Conservation (phyloP, 768 basidiomycete genomes). For the Suillus occidentalis region DNA sequence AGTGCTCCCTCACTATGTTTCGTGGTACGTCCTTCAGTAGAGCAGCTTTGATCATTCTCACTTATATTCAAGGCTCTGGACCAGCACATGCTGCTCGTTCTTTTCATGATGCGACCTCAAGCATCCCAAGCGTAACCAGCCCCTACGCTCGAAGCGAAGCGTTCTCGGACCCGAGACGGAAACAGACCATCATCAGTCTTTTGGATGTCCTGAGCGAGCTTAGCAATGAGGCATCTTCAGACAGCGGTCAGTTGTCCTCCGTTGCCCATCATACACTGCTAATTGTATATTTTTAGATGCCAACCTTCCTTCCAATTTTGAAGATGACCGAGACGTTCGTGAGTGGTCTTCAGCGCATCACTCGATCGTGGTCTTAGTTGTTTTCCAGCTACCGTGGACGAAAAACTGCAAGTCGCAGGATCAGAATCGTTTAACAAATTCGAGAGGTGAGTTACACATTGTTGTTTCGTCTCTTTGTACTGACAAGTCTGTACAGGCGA, state of each 20-base stretch:
- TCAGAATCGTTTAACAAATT: constrained; percentile 50
- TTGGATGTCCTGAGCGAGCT: constrained; percentile 48
- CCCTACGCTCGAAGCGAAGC: constrained; percentile 31
- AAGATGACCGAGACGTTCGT: constrained; percentile 48
- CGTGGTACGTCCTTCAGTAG: constrained; percentile 29
- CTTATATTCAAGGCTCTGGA: constrained; percentile 1
- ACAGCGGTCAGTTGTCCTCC: constrained; percentile 29
- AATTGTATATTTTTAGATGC: constrained; percentile 21
- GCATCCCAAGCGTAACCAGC: constrained; percentile 24
- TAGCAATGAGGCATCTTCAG: constrained; percentile 38
- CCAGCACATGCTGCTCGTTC: constrained; percentile 21
- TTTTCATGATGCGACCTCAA: constrained; percentile 29
- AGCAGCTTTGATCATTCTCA: constrained; percentile 21
- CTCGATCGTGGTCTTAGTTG: constrained; percentile 7
- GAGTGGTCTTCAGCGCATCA: constrained; percentile 24
- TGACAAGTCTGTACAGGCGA: constrained; percentile 32
- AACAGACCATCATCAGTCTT: constrained; percentile 47
- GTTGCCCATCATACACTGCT: constrained; percentile 1
- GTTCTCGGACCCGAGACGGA: constrained; percentile 34
- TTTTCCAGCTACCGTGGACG: constrained; percentile 45
- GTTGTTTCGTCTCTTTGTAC: constrained; percentile 8
- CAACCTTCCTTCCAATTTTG: constrained; percentile 34
- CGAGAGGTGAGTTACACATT: constrained; percentile 37
- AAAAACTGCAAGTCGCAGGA: constrained; percentile 49
- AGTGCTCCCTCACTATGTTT: constrained; percentile 21